Evolutionary conservation across 2,329 filamentous ascomycete species (phyloP).

Genomic region (Cryphonectria nitschkei): DNA sequence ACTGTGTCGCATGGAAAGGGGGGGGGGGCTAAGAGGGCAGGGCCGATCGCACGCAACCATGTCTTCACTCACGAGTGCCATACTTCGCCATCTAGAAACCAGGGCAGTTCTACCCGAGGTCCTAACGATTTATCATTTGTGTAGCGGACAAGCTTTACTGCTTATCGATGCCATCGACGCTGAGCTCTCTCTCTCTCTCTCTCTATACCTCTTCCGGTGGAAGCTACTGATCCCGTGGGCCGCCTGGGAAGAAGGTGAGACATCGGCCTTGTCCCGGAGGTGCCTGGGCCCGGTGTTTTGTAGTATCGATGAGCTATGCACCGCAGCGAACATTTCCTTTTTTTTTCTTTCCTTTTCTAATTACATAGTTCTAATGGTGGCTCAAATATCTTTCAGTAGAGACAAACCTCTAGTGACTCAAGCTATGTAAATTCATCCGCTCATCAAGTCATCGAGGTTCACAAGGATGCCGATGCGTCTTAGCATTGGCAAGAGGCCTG

Average conservation of each 20-base stretch:
- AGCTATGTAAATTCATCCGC: background rate
- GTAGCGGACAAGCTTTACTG: background rate
- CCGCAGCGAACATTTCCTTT: background rate
- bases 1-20: no score
- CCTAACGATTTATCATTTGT: background rate
- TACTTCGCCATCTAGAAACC: background rate
- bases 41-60: background rate
- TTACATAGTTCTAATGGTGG: background rate
- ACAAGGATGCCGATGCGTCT: slow-evolving; percentile 4
- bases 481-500: slow-evolving; percentile 1
- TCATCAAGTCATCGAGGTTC: background rate
- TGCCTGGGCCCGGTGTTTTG: background rate
- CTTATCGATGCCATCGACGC: background rate
- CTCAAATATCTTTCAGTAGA: no score
- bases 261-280: background rate
- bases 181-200: background rate
- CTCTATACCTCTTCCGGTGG: slow-evolving; percentile 4
- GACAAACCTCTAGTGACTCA: background rate
- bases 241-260: background rate
- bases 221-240: background rate
- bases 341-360: background rate
- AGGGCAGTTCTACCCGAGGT: background rate
- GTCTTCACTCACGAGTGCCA: background rate
- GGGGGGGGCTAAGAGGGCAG: background rate
- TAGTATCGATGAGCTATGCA: background rate